A percentile compares a stretch with the other conserved stretches of the same genome.
These are phyloP conservation scores for Rhododendron ferrugineum DNA, from an alignment of 148 eudicot species.

Conservation along the genomic window DNA sequence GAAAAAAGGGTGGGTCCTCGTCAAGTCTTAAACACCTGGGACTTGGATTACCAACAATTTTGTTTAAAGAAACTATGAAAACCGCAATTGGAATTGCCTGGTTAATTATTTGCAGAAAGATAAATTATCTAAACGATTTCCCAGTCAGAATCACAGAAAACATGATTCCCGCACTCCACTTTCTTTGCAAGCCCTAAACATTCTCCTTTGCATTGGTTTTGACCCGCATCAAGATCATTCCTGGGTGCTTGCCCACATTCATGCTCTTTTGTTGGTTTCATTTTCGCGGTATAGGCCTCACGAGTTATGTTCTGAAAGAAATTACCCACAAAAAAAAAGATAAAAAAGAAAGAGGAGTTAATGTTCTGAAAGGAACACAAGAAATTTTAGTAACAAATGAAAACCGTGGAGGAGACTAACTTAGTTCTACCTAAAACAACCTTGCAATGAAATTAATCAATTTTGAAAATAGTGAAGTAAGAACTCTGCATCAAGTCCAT, in stretches of 20 bases:
- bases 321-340: not conserved
- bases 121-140: conserved; percentile 7
- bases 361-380: too few relatives aligned
- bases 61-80: not conserved
- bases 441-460: not conserved
- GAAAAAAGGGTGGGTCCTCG: not conserved
- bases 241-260: not conserved
- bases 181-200: not conserved
- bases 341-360: too few relatives aligned
- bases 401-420: too few relatives aligned
- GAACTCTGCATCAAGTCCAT: not conserved
- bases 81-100: not conserved
- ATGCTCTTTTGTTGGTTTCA: not conserved
- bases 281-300: not conserved
- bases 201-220: not conserved
- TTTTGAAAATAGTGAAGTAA: not conserved
- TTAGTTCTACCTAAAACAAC: not conserved
- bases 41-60: not conserved
- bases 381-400: too few relatives aligned
- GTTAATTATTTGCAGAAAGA: not conserved
- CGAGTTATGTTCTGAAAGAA: conserved; percentile 5
- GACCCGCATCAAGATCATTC: not conserved
- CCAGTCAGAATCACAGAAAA: conserved; percentile 13
- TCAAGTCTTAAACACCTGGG: not conserved
- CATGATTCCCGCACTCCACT: not conserved